Evolutionary conservation across 2,329 filamentous ascomycete species (phyloP).

Genomic region (Blastomyces percursus): DNA sequence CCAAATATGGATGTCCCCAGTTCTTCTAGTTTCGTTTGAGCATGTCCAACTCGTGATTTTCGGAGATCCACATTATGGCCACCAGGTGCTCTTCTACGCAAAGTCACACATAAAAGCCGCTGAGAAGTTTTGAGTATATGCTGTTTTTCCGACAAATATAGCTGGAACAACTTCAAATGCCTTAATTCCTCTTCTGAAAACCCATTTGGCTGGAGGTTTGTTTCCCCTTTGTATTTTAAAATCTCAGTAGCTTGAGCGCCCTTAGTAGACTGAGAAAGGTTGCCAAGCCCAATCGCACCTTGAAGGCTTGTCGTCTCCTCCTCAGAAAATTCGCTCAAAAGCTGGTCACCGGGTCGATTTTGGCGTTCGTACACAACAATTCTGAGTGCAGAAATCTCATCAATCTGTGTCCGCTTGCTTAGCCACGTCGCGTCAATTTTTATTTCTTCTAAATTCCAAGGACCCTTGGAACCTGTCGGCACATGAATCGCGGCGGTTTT

Average conservation of each 20-base stretch:
- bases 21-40: slow-evolving; percentile 17
- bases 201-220: slow-evolving; percentile 24
- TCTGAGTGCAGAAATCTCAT: slow-evolving; percentile 71
- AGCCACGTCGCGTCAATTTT: slow-evolving; percentile 82
- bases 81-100: slow-evolving; percentile 18
- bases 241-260: slow-evolving; percentile 23
- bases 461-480: slow-evolving; percentile 53
- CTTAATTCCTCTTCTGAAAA: slow-evolving; percentile 55
- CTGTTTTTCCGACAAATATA: slow-evolving; percentile 61
- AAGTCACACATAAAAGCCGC: slow-evolving; percentile 29
- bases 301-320: slow-evolving; percentile 68
- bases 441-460: slow-evolving; percentile 64
- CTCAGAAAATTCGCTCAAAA: slow-evolving; percentile 60
- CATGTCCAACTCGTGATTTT: slow-evolving; percentile 8
- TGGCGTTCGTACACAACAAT: slow-evolving; percentile 77
- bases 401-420: slow-evolving; percentile 63
- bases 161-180: slow-evolving; percentile 55
- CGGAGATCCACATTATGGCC: slow-evolving; percentile 10
- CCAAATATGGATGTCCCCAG: slow-evolving; percentile 25
- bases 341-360: slow-evolving; percentile 58
- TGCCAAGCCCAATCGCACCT: slow-evolving; percentile 43
- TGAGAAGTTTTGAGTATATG: slow-evolving; percentile 56
- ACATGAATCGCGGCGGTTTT: slow-evolving; percentile 81
- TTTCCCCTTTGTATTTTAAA: slow-evolving; percentile 21
- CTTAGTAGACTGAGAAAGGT: slow-evolving; percentile 9